Evolutionary conservation across 2,329 filamentous ascomycete genomes (phyloP).

Genomic region (Paecilomyces dactylethromorphus): DNA sequence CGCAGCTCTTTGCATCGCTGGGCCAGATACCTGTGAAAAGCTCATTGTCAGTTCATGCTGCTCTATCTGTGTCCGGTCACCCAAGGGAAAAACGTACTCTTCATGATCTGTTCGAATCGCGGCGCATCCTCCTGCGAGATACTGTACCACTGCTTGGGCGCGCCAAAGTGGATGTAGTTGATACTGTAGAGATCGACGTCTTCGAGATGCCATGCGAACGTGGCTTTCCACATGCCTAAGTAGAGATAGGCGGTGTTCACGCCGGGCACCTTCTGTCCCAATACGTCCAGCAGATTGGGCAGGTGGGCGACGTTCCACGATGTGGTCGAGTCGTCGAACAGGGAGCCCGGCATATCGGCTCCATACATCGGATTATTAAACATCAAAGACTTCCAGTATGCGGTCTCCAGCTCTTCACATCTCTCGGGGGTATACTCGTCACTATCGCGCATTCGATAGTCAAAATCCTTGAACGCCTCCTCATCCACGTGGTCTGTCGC

Average conservation of each 20-base stretch:
- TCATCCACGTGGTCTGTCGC: slow-evolving; percentile 77
- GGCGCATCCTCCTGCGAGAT: slow-evolving; percentile 93
- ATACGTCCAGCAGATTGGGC: slow-evolving; percentile 84
- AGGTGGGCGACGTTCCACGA: slow-evolving; percentile 93
- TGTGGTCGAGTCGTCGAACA: slow-evolving; percentile 80
- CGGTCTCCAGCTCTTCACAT: slow-evolving; percentile 87
- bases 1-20: slow-evolving; percentile 87
- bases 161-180: slow-evolving; percentile 98
- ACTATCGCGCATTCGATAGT: slow-evolving; percentile 76
- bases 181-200: slow-evolving; percentile 99
- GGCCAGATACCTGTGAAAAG: slow-evolving; percentile 67
- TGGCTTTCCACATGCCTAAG: slow-evolving; percentile 99
- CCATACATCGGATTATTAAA: slow-evolving; percentile 94
- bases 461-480: slow-evolving; percentile 80
- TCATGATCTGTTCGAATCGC: slow-evolving; percentile 92
- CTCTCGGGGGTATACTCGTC: slow-evolving; percentile 86
- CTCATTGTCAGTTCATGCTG: slow-evolving; percentile 9
- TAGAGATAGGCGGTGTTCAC: slow-evolving; percentile 98
- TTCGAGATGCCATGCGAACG: slow-evolving; percentile 97
- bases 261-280: slow-evolving; percentile 91
- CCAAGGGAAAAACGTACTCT: slow-evolving; percentile 45
- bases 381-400: slow-evolving; percentile 95
- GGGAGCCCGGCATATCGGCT: slow-evolving; percentile 89
- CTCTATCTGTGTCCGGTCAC: background rate
- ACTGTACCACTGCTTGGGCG: slow-evolving; percentile 99